A percentile compares a stretch with the other conserved stretches of the same genome.
Conservation (phyloP, 2,329 filamentous ascomycete genomes). For the Xylariaceae sp. region DNA sequence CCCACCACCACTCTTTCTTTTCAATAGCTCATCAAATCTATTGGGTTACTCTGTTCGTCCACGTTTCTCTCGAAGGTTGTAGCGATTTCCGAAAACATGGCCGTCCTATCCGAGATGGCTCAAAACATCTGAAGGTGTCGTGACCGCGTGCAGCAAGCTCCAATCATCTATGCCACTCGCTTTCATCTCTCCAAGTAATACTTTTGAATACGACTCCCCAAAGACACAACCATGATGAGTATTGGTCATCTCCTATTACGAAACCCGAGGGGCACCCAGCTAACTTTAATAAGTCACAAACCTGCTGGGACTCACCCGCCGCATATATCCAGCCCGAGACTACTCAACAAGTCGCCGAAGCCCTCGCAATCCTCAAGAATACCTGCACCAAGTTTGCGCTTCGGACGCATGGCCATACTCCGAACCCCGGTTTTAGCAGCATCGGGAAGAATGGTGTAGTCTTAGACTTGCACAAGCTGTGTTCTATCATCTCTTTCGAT, state of each 20-base stretch:
- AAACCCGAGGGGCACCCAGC: not conserved
- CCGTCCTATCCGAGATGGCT: no score
- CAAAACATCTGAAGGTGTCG: no score
- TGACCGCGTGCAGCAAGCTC: no score
- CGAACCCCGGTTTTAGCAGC: not conserved
- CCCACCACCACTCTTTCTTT: no score
- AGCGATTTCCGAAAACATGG: no score
- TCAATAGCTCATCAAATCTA: no score
- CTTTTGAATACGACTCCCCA: not conserved
- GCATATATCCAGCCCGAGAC: not conserved
- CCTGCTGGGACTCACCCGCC: not conserved
- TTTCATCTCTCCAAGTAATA: no score
- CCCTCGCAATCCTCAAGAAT: not conserved
- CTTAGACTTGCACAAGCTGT: not conserved
- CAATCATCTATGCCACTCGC: no score
- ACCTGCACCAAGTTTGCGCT: not conserved
- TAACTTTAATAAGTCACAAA: not conserved
- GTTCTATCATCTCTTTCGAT: not conserved
- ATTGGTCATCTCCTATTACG: not conserved
- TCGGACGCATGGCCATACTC: not conserved
- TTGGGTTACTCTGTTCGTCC: no score
- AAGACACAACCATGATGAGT: not conserved
- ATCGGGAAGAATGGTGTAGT: not conserved
- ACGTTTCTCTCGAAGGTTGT: no score
- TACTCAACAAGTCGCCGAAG: not conserved